Evolutionary conservation across 1,139 yeast genomes (phyloP).

Genomic region (Saccharomyces hybrid): DNA sequence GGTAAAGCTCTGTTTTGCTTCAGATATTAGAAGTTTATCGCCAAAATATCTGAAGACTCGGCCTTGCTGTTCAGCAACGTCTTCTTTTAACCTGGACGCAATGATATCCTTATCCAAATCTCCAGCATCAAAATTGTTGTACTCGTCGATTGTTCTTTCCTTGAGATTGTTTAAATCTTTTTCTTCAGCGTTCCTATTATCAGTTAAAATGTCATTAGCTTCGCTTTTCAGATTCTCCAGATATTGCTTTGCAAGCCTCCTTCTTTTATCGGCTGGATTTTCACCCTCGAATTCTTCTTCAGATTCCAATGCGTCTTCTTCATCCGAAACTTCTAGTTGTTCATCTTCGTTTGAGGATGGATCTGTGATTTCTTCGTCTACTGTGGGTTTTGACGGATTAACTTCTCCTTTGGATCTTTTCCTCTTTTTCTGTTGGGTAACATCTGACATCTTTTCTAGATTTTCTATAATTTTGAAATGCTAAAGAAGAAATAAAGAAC

Average conservation of each 20-base stretch:
- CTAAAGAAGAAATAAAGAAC: background rate
- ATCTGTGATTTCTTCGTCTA: constrained; percentile 32
- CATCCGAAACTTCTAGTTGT: constrained; percentile 21
- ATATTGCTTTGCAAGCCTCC: constrained; percentile 90
- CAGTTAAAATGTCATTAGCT: constrained; percentile 36
- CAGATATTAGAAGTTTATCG: constrained; percentile 43
- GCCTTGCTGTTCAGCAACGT: constrained; percentile 87
- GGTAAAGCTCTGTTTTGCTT: constrained; percentile 37
- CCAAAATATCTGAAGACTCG: constrained; percentile 65
- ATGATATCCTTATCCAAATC: constrained; percentile 85
- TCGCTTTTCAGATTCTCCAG: constrained; percentile 67
- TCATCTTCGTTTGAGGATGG: constrained; percentile 32
- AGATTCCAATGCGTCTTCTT: constrained; percentile 44
- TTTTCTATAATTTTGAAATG: background rate
- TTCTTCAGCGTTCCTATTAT: constrained; percentile 11
- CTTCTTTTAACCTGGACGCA: constrained; percentile 70
- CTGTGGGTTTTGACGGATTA: constrained; percentile 8
- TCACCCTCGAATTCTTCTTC: constrained; percentile 71
- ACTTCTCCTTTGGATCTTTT: constrained; percentile 23
- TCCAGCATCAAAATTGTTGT: constrained; percentile 76
- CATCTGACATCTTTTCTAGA: constrained; percentile 11
- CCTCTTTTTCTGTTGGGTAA: constrained; percentile 10
- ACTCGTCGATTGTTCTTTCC: constrained; percentile 32
- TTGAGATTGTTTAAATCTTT: constrained; percentile 3
- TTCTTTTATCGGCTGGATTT: constrained; percentile 85